Conservation (phyloP, 2,329 filamentous ascomycete genomes). For the Pseudogymnoascus sp. region DNA sequence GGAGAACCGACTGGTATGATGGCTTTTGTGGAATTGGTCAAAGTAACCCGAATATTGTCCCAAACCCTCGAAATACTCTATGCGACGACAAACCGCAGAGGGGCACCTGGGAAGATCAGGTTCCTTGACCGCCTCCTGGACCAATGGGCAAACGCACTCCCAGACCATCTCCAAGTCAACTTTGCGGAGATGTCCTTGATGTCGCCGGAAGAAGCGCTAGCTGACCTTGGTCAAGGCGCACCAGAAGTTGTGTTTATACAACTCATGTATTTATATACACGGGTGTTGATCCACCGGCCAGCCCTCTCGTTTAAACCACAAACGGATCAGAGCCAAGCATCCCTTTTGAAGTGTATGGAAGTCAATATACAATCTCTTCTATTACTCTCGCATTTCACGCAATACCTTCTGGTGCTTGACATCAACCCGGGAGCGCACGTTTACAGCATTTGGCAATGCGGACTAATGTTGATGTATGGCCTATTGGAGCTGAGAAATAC, state of each 20-base stretch:
- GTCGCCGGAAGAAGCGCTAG: slow-evolving; percentile 4
- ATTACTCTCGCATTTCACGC: not conserved
- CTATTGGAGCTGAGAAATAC: slow-evolving; percentile 8
- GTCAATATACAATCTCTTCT: not conserved
- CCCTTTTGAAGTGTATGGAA: not conserved
- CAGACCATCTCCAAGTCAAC: slow-evolving; percentile 15
- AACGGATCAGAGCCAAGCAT: not conserved
- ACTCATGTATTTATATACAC: slow-evolving; percentile 13
- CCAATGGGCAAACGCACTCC: slow-evolving; percentile 14
- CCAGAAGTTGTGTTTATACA: slow-evolving; percentile 16
- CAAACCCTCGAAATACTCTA: slow-evolving; percentile 16
- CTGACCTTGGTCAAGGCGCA: not conserved
- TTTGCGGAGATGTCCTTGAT: not conserved
- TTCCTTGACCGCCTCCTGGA: slow-evolving; percentile 14
- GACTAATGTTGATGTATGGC: slow-evolving; percentile 13
- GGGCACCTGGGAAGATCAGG: slow-evolving; percentile 14
- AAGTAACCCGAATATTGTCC: slow-evolving; percentile 13
- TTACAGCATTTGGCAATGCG: slow-evolving; percentile 16
- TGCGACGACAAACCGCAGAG: slow-evolving; percentile 14
- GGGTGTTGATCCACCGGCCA: slow-evolving; percentile 12
- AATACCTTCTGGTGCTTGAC: slow-evolving; percentile 11
- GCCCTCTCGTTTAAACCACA: slow-evolving; percentile 12
- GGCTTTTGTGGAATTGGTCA: slow-evolving; percentile 15
- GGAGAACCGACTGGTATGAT: slow-evolving; percentile 16
- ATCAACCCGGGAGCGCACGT: slow-evolving; percentile 15